Conservation (phyloP, 495 filamentous ascomycete species). For the Penicillium nucicola region DNA sequence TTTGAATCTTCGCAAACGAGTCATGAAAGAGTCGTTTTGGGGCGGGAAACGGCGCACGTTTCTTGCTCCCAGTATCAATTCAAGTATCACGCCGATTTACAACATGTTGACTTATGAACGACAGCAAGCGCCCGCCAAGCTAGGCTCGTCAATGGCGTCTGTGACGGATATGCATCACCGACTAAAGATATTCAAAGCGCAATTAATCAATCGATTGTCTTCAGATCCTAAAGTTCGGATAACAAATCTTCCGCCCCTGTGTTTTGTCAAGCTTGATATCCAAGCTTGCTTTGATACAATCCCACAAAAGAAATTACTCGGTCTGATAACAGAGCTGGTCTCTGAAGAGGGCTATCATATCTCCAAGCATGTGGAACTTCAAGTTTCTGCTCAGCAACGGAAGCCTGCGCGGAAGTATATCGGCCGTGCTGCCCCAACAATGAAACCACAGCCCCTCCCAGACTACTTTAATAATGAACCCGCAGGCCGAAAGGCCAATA, state of each 20-base stretch:
- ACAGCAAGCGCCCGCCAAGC: conserved; percentile 49
- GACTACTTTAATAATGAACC: conserved; percentile 50
- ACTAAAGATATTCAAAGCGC: conserved; percentile 64
- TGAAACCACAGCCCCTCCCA: conserved; percentile 51
- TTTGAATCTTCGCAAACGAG: conserved; percentile 72
- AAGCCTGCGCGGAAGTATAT: conserved; percentile 64
- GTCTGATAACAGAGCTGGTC: conserved; percentile 60
- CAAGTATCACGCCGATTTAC: conserved; percentile 69
- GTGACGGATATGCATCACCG: conserved; percentile 77
- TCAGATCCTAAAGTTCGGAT: not conserved
- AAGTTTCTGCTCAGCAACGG: conserved; percentile 22
- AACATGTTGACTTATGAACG: conserved; percentile 77
- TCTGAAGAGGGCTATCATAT: conserved; percentile 67
- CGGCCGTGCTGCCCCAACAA: conserved; percentile 51
- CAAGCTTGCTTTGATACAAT: conserved; percentile 94
- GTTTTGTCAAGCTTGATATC: conserved; percentile 91
- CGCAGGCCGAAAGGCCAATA: conserved; percentile 46
- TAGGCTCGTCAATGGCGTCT: conserved; percentile 78
- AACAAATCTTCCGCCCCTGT: conserved; percentile 41
- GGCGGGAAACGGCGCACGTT: conserved; percentile 43
- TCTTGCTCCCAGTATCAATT: conserved; percentile 77
- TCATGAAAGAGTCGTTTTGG: conserved; percentile 37
- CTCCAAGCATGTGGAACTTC: conserved; percentile 70
- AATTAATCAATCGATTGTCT: conserved; percentile 10
- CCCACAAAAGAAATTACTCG: conserved; percentile 71